Evolutionary conservation across 306 rosid species (phyloP).

Genomic region (Quercus suber): DNA sequence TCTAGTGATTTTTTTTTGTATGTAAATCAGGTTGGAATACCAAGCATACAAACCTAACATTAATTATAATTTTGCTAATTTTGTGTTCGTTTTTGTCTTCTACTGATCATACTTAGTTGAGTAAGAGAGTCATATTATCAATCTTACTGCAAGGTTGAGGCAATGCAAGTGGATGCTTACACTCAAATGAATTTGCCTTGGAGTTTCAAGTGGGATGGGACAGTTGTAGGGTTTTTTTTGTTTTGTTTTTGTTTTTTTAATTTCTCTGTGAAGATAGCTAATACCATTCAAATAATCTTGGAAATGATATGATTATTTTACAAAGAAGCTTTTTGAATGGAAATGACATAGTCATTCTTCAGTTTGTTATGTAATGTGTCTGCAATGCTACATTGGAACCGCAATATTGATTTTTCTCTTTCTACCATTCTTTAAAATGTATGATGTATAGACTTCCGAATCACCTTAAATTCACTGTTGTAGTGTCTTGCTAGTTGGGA

Average conservation of each 20-base stretch:
- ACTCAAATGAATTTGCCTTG: background rate
- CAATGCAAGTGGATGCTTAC: background rate
- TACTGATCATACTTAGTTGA: too few species aligned
- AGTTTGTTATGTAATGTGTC: background rate
- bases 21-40: too few species aligned
- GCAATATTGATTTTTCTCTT: background rate
- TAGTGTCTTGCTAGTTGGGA: conserved; percentile 8
- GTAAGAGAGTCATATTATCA: too few species aligned
- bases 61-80: too few species aligned
- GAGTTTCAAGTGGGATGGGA: background rate
- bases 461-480: conserved; percentile 3
- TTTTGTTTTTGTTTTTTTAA: background rate
- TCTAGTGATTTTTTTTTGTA: too few species aligned
- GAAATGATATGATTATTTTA: background rate
- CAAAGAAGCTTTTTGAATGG: background rate
- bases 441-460: background rate
- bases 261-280: background rate
- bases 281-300: background rate
- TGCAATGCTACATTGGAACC: background rate
- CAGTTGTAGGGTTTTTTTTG: background rate
- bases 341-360: background rate
- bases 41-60: too few species aligned
- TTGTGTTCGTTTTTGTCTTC: too few species aligned
- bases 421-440: background rate
- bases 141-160: too few species aligned